phyloP scores from a whole-genome alignment of 1,284 basidiomycete genomes.

The Mrakiaceae sp. region DNA sequence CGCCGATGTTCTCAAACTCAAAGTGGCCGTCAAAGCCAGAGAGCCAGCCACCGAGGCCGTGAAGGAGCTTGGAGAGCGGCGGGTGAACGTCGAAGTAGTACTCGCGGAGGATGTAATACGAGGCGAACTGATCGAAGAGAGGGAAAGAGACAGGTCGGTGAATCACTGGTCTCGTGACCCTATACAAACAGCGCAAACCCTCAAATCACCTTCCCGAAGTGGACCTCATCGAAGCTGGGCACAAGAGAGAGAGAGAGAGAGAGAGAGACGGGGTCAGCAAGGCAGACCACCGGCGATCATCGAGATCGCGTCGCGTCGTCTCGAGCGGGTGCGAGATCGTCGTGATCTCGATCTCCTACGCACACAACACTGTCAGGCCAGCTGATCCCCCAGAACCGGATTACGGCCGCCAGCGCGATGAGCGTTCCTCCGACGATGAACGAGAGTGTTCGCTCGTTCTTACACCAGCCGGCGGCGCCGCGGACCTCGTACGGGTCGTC shows the following conservation, averaged over 20 bases:
- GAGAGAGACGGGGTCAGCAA: neutral
- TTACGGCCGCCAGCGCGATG: slow-evolving; percentile 60
- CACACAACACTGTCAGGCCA: slow-evolving; percentile 90
- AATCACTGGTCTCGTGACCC: no score
- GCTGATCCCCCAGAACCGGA: slow-evolving; percentile 88
- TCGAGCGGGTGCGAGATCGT: no score
- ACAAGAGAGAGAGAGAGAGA: neutral
- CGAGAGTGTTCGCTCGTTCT: slow-evolving; percentile 25
- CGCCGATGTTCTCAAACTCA: slow-evolving; percentile 89
- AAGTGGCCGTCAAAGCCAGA: slow-evolving; percentile 93
- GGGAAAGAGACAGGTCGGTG: no score
- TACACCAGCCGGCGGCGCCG: neutral
- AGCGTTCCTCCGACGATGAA: slow-evolving; percentile 35
- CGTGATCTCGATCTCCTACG: slow-evolving; percentile 31
- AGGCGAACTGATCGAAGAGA: slow-evolving; percentile 50
- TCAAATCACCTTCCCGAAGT: slow-evolving; percentile 59
- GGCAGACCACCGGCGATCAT: neutral
- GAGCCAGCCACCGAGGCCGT: slow-evolving; percentile 87
- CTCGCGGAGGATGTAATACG: slow-evolving; percentile 76
- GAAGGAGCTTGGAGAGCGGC: slow-evolving; percentile 84
- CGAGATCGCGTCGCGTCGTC: no score
- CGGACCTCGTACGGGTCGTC: neutral
- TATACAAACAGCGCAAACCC: no score
- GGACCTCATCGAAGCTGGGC: slow-evolving; percentile 85
- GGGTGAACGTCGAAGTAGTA: slow-evolving; percentile 99